Evolutionary conservation across 306 rosid species (phyloP), one percentile per base, ranked within the genome.

Genomic region (Cicer bijugum): DNA sequence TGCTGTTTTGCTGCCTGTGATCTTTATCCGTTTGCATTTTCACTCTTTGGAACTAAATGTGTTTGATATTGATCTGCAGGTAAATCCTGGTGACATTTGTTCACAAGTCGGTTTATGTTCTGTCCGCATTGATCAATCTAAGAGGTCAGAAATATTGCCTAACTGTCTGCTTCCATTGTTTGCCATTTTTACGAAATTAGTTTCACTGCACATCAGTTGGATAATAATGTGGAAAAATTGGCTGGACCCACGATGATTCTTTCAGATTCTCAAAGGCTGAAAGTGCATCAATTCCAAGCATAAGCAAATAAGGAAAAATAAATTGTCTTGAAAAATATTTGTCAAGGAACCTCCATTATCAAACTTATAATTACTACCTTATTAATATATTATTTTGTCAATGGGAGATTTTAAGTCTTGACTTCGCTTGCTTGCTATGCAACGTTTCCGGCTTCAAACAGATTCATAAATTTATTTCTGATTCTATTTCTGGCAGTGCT

Each of bases 41-140:
- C 64, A 7, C 14, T 44, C 60, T 52, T 58, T 66, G 45, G 33
- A 69, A 46, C 57, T 75, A 44, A 66, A 19, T 42, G 74, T 15
- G 72, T 63, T 58, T 59, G 23, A 60, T 51, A n/a, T 43, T 76
- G 44, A 72, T 82, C 71, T 88, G 71, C 87, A 92, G 98, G 88
- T 86, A 44, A 44, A 51, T 14, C 96, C 96, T 47, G 72, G 12
- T 72, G 76, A 83, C 19, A 28, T 90, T 51, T 92, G 98, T 64
- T 74, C 83, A 0, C 87, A 83, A 76, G 58, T 90, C 75, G 91
- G 91, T 61, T 69, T 92, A 48, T 92, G 98, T 43, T 9, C 79
- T 42, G 12, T 71, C 56, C 59, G 43, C 35, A 81, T 79, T 77
- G 80, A 10, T 43, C 74, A 73, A 72, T 80, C 82, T 79, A 78